Evolutionary conservation across 805 yeast species (phyloP).

Genomic region (Candida rishiriensis): DNA sequence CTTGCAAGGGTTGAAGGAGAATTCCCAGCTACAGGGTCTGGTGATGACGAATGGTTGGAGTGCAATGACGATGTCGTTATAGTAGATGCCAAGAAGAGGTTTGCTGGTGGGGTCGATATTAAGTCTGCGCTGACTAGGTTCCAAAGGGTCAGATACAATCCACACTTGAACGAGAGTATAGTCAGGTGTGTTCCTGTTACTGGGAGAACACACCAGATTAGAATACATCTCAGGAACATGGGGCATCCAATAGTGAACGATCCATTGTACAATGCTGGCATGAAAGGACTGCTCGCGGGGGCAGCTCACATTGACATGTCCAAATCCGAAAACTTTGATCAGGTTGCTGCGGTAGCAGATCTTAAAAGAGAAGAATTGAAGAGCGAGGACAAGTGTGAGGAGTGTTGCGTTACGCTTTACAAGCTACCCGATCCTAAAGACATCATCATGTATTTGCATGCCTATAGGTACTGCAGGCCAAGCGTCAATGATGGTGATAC

Average conservation of each 20-base stretch:
- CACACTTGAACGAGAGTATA: slow-evolving; percentile 33
- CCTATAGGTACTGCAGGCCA: slow-evolving; percentile 34
- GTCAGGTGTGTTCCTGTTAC: slow-evolving; percentile 47
- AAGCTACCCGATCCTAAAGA: slow-evolving; percentile 27
- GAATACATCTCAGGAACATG: slow-evolving; percentile 48
- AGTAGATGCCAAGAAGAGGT: slow-evolving; percentile 28
- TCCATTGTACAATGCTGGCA: slow-evolving; percentile 23
- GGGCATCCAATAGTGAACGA: slow-evolving; percentile 35
- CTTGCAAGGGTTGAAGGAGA: slow-evolving; percentile 40
- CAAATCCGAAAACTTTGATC: slow-evolving; percentile 6
- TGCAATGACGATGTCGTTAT: slow-evolving; percentile 36
- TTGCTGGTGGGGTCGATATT: slow-evolving; percentile 19
- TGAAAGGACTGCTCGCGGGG: slow-evolving; percentile 8
- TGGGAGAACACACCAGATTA: slow-evolving; percentile 54
- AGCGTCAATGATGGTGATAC: slow-evolving; percentile 8
- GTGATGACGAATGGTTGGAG: slow-evolving; percentile 6
- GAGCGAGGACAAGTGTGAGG: slow-evolving; percentile 26
- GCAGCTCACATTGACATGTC: slow-evolving; percentile 6
- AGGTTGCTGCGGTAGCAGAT: slow-evolving; percentile 8
- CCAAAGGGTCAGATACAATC: slow-evolving; percentile 28
- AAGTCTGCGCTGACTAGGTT: slow-evolving; percentile 21
- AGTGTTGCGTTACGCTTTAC: slow-evolving; percentile 33
- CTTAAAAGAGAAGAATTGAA: slow-evolving; percentile 16
- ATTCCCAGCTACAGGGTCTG: slow-evolving; percentile 31
- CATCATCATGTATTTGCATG: slow-evolving; percentile 44